Base-by-base conservation (phyloP, 108 stramenopile species). In the Cyclostephanos tholiformis region DNA sequence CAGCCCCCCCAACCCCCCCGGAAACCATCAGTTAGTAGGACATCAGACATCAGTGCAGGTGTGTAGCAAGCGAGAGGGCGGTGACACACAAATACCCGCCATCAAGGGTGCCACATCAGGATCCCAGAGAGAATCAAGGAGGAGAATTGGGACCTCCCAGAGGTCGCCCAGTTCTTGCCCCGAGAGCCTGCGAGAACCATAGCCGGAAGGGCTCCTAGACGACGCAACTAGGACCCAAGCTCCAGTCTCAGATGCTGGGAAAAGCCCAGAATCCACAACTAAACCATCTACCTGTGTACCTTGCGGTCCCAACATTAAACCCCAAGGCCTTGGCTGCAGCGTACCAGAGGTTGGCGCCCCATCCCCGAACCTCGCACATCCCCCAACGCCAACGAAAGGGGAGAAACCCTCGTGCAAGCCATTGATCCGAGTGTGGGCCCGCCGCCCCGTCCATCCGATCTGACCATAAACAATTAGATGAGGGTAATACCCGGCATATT, bases 321-420 rank as follows among this genome's bases (percentile, higher is more conserved):
- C 44, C 44, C 16, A 46, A 17, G 0, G 57, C 22, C 39, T 23
- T 2, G 14, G 60, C 70, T 17, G 49, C 70, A 4, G 30, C 60
- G 19, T n/a, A 25, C 70, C 70, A 71, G 2, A 71, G 60, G 46
- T 59, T 50, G 25, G 22, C 12, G 8, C 19, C 14, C 0, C 2
- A 1, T 4, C 60, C 20, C 17, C 70, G 4, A 12, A 71, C 26
- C 13, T 61, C 70, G 43, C 70, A 71, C 2, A 6, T 7, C 0
- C 69, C 55, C 0, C 51, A 39, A 0, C 19, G 44, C 0, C 1
- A 0, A 0, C 69, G 32, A 39, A 35, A 41, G 0, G 29, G 49
- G 26, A 43, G 11, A 11, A 38, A 39, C 0, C 69, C 55, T 8
- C 29, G 19, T 0, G 22, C 22, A 20, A 22, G 2, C 1, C 1